A percentile compares a stretch with the other conserved stretches of the same genome.
phyloP scores from a whole-genome alignment of 495 filamentous ascomycete species.

The Haplographium delicatum region DNA sequence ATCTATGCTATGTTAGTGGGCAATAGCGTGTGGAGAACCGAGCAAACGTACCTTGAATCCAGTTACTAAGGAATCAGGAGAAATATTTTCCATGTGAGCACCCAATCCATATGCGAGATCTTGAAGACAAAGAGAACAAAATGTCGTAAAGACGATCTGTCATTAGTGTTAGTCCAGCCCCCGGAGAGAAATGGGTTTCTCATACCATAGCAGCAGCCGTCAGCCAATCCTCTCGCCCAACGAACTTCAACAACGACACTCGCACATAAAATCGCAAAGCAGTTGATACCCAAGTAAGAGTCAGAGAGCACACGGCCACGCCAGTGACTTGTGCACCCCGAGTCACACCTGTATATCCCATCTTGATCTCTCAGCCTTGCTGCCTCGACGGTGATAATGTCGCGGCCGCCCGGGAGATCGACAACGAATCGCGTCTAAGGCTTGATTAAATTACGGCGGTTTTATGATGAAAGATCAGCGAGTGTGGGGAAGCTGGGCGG shows the following conservation, averaged over 20 bases:
- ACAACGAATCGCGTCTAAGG: too few species aligned
- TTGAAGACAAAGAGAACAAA: slow-evolving; percentile 17
- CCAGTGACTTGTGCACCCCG: slow-evolving; percentile 21
- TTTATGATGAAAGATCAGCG: too few species aligned
- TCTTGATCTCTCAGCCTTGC: too few species aligned
- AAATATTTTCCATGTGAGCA: slow-evolving; percentile 21
- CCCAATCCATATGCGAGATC: slow-evolving; percentile 15
- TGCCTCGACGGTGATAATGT: background rate
- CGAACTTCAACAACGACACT: slow-evolving; percentile 16
- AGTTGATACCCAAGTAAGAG: slow-evolving; percentile 20
- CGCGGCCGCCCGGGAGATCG: background rate
- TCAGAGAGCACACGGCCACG: slow-evolving; percentile 16
- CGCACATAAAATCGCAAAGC: slow-evolving; percentile 22
- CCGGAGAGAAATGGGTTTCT: background rate
- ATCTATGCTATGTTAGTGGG: slow-evolving; percentile 10
- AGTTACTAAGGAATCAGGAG: background rate
- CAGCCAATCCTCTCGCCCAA: slow-evolving; percentile 24
- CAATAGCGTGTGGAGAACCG: background rate
- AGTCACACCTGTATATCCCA: slow-evolving; percentile 14
- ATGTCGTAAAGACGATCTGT: slow-evolving; percentile 18
- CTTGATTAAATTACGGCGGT: too few species aligned
- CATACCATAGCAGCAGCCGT: slow-evolving; percentile 22
- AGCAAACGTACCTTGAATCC: slow-evolving; percentile 16
- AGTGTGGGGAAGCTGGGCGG: too few species aligned
- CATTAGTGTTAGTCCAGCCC: background rate